Percentiles rank a stretch among this genome's conserved stretches.
Conservation (phyloP, 2,329 filamentous ascomycete genomes). For the Xylaria polymorpha region DNA sequence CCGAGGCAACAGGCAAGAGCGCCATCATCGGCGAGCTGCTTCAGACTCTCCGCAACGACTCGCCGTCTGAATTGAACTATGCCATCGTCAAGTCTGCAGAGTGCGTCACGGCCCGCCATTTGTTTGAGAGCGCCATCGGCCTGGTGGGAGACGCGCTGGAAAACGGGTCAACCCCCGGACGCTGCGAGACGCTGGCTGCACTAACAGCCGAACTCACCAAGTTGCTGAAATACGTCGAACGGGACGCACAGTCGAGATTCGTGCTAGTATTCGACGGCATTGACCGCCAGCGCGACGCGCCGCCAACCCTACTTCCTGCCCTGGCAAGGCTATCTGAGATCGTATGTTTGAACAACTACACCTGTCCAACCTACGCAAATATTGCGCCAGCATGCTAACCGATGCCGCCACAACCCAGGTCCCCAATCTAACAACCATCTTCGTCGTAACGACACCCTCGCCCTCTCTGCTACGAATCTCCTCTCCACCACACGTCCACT, state of each 20-base stretch:
- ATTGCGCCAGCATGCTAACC: conserved; percentile 16
- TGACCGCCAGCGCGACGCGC: conserved; percentile 83
- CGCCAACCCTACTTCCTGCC: conserved; percentile 81
- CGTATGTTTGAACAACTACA: conserved; percentile 60
- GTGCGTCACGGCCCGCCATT: conserved; percentile 81
- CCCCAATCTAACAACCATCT: conserved; percentile 77
- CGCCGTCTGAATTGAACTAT: conserved; percentile 64
- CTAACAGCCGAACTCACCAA: conserved; percentile 77
- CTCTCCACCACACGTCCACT: conserved; percentile 80
- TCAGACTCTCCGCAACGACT: conserved; percentile 56
- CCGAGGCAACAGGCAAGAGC: conserved; percentile 88
- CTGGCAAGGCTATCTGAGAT: conserved; percentile 84
- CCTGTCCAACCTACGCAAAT: neutral
- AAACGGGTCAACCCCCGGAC: conserved; percentile 61
- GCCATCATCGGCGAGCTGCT: conserved; percentile 74
- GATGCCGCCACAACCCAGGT: conserved; percentile 65
- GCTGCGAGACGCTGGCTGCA: conserved; percentile 84
- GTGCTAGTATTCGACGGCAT: conserved; percentile 89
- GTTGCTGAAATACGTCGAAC: conserved; percentile 63
- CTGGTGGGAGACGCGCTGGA: conserved; percentile 66
- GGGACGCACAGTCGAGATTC: conserved; percentile 65
- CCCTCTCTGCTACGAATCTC: conserved; percentile 66
- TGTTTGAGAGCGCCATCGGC: conserved; percentile 77
- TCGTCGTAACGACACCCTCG: conserved; percentile 63
- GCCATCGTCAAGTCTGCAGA: conserved; percentile 76